Evolutionary conservation across 768 basidiomycete genomes (phyloP).

Genomic region (Candolleomyces aberdarensis): DNA sequence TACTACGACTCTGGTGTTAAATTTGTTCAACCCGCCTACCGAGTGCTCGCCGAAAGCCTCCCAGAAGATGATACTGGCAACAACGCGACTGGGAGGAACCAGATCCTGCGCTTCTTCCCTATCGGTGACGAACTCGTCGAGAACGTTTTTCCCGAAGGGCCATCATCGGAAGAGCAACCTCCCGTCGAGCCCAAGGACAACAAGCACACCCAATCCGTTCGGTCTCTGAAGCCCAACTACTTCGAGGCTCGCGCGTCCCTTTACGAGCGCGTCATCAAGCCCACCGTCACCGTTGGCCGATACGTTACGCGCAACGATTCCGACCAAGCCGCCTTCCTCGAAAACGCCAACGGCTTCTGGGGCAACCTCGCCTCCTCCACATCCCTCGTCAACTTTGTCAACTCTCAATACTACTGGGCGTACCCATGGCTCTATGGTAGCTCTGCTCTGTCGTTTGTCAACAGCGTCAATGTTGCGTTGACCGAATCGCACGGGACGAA

Average conservation of each 20-base stretch:
- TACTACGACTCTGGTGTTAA: constrained; percentile 5
- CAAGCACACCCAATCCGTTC: neutral
- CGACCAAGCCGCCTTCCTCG: neutral
- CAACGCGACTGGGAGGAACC: neutral
- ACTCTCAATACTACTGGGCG: constrained; percentile 9
- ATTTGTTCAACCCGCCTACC: constrained; percentile 9
- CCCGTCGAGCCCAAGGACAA: neutral
- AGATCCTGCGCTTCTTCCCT: neutral
- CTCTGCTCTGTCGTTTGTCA: constrained; percentile 4
- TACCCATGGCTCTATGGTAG: constrained; percentile 7
- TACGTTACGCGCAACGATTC: constrained; percentile 8
- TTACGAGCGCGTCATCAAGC: neutral
- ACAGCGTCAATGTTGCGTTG: constrained; percentile 5
- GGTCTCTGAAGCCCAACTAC: neutral
- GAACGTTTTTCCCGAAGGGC: neutral
- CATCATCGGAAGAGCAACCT: neutral
- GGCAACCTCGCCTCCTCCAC: neutral
- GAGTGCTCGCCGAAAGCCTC: neutral
- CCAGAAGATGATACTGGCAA: neutral
- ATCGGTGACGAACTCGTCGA: neutral
- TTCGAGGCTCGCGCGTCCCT: constrained; percentile 1
- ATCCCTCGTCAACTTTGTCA: neutral
- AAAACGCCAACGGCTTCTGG: constrained; percentile 5
- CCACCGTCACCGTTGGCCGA: constrained; percentile 1
- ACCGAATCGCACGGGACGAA: constrained; percentile 5